Percentiles rank a stretch among this genome's conserved stretches.
These are phyloP conservation scores for Carex arenaria DNA, from an alignment of 202 grass and related monocot genomes.

Conservation along the genomic window DNA sequence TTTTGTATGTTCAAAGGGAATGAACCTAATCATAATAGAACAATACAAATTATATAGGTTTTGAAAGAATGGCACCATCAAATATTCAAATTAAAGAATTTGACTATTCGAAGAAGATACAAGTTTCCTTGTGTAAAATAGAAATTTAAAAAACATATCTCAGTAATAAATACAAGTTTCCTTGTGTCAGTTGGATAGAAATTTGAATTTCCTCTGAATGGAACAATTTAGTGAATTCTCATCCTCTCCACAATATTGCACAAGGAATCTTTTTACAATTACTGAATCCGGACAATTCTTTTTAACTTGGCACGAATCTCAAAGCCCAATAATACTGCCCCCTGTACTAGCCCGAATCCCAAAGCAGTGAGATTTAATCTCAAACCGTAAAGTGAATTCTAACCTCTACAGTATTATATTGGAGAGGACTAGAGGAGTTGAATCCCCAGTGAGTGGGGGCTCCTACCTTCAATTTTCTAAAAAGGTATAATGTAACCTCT, in stretches of 20 bases:
- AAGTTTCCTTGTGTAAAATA: too few species aligned
- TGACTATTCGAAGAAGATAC: neutral
- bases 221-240: too few species aligned
- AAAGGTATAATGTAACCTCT: neutral
- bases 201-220: neutral
- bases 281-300: too few species aligned
- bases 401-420: too few species aligned
- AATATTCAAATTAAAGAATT: neutral
- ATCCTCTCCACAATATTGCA: too few species aligned
- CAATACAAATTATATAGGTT: neutral
- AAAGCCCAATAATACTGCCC: too few species aligned
- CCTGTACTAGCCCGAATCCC: too few species aligned
- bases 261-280: too few species aligned
- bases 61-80: neutral
- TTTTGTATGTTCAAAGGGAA: neutral
- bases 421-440: too few species aligned
- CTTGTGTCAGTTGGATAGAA: neutral
- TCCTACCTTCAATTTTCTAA: neutral
- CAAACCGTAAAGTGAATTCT: too few species aligned
- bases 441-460: neutral
- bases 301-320: too few species aligned
- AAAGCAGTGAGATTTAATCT: too few species aligned
- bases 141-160: neutral
- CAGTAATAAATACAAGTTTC: neutral
- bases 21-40: neutral